Percentiles rank a stretch among this genome's conserved stretches.
Conservation (phyloP, 192 early-diverging fungal species). For the Coemansia sp. region DNA sequence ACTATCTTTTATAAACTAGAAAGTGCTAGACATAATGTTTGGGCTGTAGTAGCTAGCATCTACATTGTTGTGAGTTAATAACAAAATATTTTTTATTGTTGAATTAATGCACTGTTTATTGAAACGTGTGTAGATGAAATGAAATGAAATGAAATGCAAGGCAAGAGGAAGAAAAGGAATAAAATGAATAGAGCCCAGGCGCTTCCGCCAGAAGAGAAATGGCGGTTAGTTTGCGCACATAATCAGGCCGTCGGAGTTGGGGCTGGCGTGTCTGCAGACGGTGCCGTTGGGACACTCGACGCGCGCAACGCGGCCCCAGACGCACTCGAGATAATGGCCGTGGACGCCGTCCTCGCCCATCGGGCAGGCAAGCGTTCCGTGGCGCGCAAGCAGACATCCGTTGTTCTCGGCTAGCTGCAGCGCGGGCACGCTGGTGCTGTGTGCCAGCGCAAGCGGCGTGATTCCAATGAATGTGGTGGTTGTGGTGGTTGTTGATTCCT, state of each 20-base stretch:
- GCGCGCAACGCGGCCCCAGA: slow-evolving; percentile 15
- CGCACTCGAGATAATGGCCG: slow-evolving; percentile 16
- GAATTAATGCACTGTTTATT: too few relatives aligned
- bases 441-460: slow-evolving; percentile 1
- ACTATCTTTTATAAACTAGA: too few relatives aligned
- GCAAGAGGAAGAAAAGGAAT: too few relatives aligned
- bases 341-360: neutral
- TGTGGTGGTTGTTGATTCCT: neutral
- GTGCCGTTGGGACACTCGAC: slow-evolving; percentile 15
- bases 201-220: too few relatives aligned
- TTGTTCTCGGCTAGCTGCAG: neutral
- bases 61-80: too few relatives aligned
- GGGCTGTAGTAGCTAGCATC: too few relatives aligned
- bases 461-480: neutral
- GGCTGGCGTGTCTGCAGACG: slow-evolving; percentile 1
- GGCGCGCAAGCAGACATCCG: slow-evolving; percentile 9
- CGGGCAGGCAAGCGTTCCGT: slow-evolving; percentile 8
- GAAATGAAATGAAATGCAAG: too few relatives aligned
- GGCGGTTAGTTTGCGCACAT: neutral
- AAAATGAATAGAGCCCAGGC: too few relatives aligned
- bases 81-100: too few relatives aligned
- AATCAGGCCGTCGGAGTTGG: slow-evolving; percentile 2
- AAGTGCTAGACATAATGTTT: too few relatives aligned
- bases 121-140: too few relatives aligned
- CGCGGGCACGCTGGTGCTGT: neutral